Evolutionary conservation across 2,329 filamentous ascomycete species (phyloP).

Genomic region (Helminthosporium solani): DNA sequence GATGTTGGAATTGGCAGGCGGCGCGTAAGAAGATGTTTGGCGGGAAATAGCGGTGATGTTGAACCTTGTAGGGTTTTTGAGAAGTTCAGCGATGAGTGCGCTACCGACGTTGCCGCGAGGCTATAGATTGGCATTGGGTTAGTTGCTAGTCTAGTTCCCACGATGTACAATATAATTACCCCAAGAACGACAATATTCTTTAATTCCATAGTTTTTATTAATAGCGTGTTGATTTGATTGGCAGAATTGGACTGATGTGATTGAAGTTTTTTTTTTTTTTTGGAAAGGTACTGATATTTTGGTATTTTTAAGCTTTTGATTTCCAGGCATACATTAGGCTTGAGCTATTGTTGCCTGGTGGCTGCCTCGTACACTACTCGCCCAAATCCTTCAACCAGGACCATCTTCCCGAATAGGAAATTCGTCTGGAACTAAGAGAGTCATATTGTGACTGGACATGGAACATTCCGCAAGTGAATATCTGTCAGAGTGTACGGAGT

Average conservation of each 20-base stretch:
- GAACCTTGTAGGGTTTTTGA: constrained; percentile 20
- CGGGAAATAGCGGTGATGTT: constrained; percentile 35
- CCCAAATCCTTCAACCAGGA: neutral
- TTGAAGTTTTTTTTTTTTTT: neutral
- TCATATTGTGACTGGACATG: too few species aligned
- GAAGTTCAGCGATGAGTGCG: constrained; percentile 31
- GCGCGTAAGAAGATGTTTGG: constrained; percentile 19
- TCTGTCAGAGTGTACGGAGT: too few species aligned
- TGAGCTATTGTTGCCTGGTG: neutral
- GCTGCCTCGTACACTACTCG: neutral
- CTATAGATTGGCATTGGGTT: constrained; percentile 13
- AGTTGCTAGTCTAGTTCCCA: constrained; percentile 8
- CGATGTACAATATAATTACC: constrained; percentile 16
- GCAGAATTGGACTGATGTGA: neutral
- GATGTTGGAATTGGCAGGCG: constrained; percentile 18
- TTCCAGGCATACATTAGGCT: neutral
- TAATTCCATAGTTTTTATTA: constrained; percentile 28
- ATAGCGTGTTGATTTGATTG: neutral
- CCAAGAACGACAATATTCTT: constrained; percentile 40
- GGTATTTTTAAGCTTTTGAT: neutral
- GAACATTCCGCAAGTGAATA: too few species aligned
- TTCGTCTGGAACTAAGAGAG: too few species aligned
- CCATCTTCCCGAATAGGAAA: too few species aligned
- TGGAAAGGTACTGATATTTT: neutral
- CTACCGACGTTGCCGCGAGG: constrained; percentile 37